These are phyloP conservation scores for Rhodotorula sp. DNA, from an alignment of 1,284 basidiomycete genomes.

Conservation along the genomic window DNA sequence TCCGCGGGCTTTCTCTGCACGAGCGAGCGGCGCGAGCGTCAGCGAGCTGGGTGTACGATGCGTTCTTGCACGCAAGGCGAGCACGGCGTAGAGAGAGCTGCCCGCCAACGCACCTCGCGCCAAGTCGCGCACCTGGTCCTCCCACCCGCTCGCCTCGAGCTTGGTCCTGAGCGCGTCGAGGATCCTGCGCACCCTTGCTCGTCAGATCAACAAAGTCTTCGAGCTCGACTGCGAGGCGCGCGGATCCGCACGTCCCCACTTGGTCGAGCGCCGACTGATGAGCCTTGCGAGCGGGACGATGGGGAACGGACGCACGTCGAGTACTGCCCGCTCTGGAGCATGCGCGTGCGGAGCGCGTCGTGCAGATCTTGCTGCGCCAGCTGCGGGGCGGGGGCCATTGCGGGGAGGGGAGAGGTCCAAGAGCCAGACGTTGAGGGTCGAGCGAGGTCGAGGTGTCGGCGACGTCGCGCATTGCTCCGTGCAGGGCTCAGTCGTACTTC, in stretches of 20 bases:
- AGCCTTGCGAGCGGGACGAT: not conserved
- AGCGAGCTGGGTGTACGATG: too few relatives aligned
- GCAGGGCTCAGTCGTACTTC: too few relatives aligned
- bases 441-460: too few relatives aligned
- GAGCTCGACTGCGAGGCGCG: not conserved
- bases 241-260: not conserved
- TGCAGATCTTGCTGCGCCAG: constrained; percentile 21
- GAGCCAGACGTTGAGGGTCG: not conserved
- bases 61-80: not conserved
- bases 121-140: constrained; percentile 28
- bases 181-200: not conserved
- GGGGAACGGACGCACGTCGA: constrained; percentile 12
- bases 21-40: not conserved
- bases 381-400: not conserved
- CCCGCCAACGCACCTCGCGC: constrained; percentile 24
- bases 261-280: not conserved
- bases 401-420: not conserved
- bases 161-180: constrained; percentile 21
- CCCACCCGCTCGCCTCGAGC: constrained; percentile 22
- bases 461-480: too few relatives aligned
- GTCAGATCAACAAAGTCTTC: not conserved
- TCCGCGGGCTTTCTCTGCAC: constrained; percentile 26
- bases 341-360: constrained; percentile 17
- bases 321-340: constrained; percentile 40
- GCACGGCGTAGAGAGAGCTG: too few relatives aligned